These are phyloP conservation scores for Rhizophagus sp. DNA, from an alignment of 192 early-diverging fungal genomes.

Conservation along the genomic window DNA sequence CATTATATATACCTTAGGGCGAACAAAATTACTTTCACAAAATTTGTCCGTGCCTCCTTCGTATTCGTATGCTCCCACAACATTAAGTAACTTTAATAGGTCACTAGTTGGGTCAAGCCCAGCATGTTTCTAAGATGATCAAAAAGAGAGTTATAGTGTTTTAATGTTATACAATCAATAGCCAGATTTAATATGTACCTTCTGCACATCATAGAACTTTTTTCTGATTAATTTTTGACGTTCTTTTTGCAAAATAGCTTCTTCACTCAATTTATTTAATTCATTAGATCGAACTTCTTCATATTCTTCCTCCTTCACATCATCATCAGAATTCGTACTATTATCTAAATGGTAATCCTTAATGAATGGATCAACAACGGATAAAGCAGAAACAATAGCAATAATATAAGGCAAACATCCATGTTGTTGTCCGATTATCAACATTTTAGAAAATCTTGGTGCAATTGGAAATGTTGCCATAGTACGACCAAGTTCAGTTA, in stretches of 20 bases:
- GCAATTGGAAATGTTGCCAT: conserved; percentile 92
- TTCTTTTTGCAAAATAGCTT: conserved; percentile 62
- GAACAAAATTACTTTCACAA: conserved; percentile 81
- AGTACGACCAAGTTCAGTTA: conserved; percentile 82
- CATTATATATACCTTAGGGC: conserved; percentile 65
- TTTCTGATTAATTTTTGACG: conserved; percentile 54
- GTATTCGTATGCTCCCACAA: conserved; percentile 88
- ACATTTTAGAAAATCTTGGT: conserved; percentile 90
- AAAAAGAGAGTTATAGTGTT: background rate
- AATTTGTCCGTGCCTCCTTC: conserved; percentile 65
- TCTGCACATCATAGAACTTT: conserved; percentile 74
- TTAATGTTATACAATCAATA: background rate
- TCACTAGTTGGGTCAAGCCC: conserved; percentile 84
- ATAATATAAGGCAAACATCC: conserved; percentile 85
- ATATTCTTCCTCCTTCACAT: conserved; percentile 49
- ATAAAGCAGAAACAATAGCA: conserved; percentile 87
- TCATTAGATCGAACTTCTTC: conserved; percentile 38
- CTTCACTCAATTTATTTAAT: conserved; percentile 51
- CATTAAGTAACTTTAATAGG: conserved; percentile 79
- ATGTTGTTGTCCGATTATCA: conserved; percentile 87
- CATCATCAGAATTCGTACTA: conserved; percentile 57
- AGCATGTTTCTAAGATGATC: conserved; percentile 57
- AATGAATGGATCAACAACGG: conserved; percentile 93
- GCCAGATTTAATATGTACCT: conserved; percentile 29
- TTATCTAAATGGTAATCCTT: conserved; percentile 66